Base-by-base conservation (phyloP, 225 moss, liverwort and hornwort genomes). In the Rhytidiadelphus loreus region DNA sequence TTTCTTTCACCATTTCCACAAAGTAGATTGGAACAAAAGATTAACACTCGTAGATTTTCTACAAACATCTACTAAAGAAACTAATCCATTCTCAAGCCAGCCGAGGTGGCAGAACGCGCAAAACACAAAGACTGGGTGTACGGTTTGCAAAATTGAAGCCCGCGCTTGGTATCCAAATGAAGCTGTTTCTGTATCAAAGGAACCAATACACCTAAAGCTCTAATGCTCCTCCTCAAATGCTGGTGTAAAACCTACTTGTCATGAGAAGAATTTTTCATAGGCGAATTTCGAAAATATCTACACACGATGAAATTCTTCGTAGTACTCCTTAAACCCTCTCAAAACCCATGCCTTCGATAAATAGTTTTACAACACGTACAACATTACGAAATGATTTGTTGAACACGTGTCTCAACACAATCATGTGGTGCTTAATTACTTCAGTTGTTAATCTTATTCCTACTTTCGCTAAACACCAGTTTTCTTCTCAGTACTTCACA, bases 241-340 rank as follows among this genome's bases (percentile, higher is more conserved):
- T 83, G 77, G 43, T 8, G 23, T 29, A 76, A 82, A 86, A 73
- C 26, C 62, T 84, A 81, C 60, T 73, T 60, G 59, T 60, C 50
- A 43, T 43, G 56, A 71, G 80, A 80, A 85, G 81, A 86, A 72
- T 17, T 37, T n/a, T 46, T 65, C 83, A 78, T 7, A 55, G 20
- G 50, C 29, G 32, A 32, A 63, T 13, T 59, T 66, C 28, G 63
- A 43, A 82, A 86, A 63, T 64, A 60, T 59, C 61, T 74, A 43
- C 86, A 30, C 66, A 80, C 46, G 19, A 72, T 86, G 44, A 50
- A 59, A 73, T 65, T 83, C 86, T 73, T 63, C 65, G 9, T 50
- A 28, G 52, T 32, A 44, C 18, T 85, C 71, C 81, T 88, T 83
- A 81, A 90, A 92, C 92, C 88, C 81, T 87, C 62, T 53, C 77